These are phyloP conservation scores for Lasiosphaeria miniovina DNA, from an alignment of 495 filamentous ascomycete species.

Conservation along the genomic window DNA sequence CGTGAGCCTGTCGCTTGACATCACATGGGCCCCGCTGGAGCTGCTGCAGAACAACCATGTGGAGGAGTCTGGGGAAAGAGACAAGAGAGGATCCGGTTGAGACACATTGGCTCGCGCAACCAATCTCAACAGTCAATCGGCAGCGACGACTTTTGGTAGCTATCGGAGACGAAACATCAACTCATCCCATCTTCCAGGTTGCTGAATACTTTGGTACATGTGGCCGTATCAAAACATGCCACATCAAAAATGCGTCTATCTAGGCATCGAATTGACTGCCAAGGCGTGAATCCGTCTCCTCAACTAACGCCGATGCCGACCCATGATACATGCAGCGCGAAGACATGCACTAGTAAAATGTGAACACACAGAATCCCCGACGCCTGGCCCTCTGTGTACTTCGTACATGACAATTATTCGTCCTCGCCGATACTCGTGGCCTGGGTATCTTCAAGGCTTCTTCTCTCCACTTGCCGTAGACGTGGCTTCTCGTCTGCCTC, in stretches of 20 bases:
- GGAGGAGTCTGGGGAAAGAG: neutral
- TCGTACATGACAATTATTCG: neutral
- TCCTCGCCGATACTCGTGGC: slow-evolving; percentile 2
- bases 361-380: neutral
- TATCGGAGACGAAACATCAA: neutral
- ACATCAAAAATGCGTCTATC: slow-evolving; percentile 1
- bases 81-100: neutral
- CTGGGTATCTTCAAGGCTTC: neutral
- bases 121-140: neutral
- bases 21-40: neutral
- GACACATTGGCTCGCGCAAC: neutral
- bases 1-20: neutral
- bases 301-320: neutral
- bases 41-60: neutral
- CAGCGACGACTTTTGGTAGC: neutral
- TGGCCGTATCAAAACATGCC: slow-evolving; percentile 9
- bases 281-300: neutral
- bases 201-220: neutral
- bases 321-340: neutral
- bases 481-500: slow-evolving; percentile 12
- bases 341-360: neutral
- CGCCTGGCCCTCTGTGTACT: neutral
- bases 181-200: neutral
- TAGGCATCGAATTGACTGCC: neutral
- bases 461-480: neutral